Percentiles rank a stretch among this genome's conserved stretches.
Conservation (phyloP, 108 stramenopile genomes). For the Fragilaria radians region DNA sequence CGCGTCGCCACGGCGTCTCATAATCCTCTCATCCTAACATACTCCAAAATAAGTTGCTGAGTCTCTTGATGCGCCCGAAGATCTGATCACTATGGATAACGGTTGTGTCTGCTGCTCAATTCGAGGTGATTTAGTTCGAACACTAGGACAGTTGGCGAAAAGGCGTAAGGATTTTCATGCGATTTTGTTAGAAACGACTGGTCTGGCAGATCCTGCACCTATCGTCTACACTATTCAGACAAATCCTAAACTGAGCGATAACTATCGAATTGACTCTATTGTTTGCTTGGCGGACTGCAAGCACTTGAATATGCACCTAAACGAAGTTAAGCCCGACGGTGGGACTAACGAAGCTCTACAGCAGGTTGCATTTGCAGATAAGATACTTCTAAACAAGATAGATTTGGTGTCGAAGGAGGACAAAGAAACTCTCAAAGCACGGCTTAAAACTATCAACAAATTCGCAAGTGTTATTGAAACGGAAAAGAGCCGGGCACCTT, state of each 20-base stretch:
- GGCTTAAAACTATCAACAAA: constrained; percentile 73
- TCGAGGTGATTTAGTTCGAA: constrained; percentile 95
- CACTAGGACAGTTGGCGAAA: constrained; percentile 79
- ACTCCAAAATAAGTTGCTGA: constrained; percentile 75
- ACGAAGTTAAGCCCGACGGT: constrained; percentile 87
- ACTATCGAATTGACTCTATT: constrained; percentile 83
- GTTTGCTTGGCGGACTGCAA: constrained; percentile 91
- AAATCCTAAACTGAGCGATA: constrained; percentile 83
- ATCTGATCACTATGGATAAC: constrained; percentile 98
- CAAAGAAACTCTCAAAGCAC: constrained; percentile 72
- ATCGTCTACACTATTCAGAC: constrained; percentile 95
- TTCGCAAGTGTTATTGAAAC: constrained; percentile 88
- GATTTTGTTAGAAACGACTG: constrained; percentile 93
- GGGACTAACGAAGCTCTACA: constrained; percentile 88
- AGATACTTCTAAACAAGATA: constrained; percentile 94
- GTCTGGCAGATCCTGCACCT: constrained; percentile 93
- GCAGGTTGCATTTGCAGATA: constrained; percentile 97
- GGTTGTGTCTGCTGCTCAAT: constrained; percentile 99
- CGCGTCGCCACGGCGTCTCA: background rate
- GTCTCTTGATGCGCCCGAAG: constrained; percentile 88
- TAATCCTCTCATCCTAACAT: background rate
- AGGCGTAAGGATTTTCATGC: constrained; percentile 91
- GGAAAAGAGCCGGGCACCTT: constrained; percentile 67
- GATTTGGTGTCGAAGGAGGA: constrained; percentile 88
- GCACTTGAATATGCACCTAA: constrained; percentile 82